Evolutionary conservation across 495 filamentous ascomycete genomes (phyloP), one percentile per base, ranked within the genome.

Genomic region (Aspergillus diversus): DNA sequence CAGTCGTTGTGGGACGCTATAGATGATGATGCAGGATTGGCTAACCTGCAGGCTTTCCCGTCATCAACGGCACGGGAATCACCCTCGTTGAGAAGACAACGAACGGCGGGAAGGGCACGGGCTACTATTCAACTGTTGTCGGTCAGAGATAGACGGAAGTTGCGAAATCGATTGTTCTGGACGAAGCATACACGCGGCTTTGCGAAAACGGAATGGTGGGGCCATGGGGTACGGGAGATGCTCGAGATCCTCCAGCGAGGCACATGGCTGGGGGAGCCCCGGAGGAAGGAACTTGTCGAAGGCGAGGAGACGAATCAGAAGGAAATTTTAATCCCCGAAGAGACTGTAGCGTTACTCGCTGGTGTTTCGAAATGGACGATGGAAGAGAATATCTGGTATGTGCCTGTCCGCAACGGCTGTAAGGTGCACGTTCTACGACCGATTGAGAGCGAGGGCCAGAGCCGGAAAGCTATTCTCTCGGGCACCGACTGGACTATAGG

Each of bases 361-460:
- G 79, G 79, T 4, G 55, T 70, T 7, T 72, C 69, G 15, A 59
- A 61, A 1, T 66, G 63, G 39, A 60, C 62, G 8, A 46, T 67
- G 47, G 58, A 66, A 47, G 79, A 81, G 59, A 81, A 81, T 63
- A 71, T 80, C 8, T 80, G 69, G 70, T 73, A 71, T 59, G 58
- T 76, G 7, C 58, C 64, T 9, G 48, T 80, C 15, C 73, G 67
- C 12, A 71, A 80, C 59, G 79, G 78, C 33, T 80, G 79, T 54
- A 69, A 70, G 33, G 73, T 81, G 33, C 79, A 75, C 39, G 69
- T 79, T 3, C 34, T 77, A 27, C 63, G 66, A 46, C 46, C 71
- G 15, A 16, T 35, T 0, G 69, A 80, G 50, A 76, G 73, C 54
- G 69, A 75, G 34, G 77, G 78, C 15, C 27, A 65, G 0, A 53